Conservation (phyloP, 495 filamentous ascomycete genomes). For the Parathielavia hyrcaniae region DNA sequence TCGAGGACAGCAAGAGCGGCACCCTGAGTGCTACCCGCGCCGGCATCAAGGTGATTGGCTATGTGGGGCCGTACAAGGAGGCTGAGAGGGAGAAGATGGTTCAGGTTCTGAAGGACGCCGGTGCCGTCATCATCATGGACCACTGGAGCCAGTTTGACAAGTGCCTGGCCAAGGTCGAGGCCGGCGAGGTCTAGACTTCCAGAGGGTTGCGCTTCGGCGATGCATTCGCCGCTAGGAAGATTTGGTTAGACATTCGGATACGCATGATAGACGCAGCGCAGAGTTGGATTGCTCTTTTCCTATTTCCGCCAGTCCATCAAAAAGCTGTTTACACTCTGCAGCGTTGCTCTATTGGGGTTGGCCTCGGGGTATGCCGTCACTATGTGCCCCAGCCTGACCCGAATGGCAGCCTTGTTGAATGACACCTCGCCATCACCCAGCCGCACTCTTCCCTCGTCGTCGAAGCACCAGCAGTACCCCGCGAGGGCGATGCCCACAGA, state of each 20-base stretch:
- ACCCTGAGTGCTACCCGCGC: slow-evolving; percentile 74
- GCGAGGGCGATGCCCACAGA: slow-evolving; percentile 47
- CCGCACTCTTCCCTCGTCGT: slow-evolving; percentile 29
- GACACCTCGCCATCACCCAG: slow-evolving; percentile 22
- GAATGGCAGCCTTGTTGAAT: slow-evolving; percentile 70
- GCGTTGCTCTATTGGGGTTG: slow-evolving; percentile 71
- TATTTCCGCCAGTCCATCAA: slow-evolving; percentile 56
- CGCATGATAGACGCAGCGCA: slow-evolving; percentile 12
- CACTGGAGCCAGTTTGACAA: slow-evolving; percentile 78
- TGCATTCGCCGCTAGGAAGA: background rate
- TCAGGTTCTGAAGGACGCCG: slow-evolving; percentile 59
- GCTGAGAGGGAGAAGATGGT: slow-evolving; percentile 70
- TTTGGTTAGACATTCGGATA: background rate
- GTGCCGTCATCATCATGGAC: slow-evolving; percentile 71
- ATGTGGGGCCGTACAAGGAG: slow-evolving; percentile 74
- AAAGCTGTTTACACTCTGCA: slow-evolving; percentile 84
- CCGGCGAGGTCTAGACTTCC: slow-evolving; percentile 26
- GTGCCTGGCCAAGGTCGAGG: slow-evolving; percentile 61
- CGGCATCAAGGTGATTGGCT: slow-evolving; percentile 76
- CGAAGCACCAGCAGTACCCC: slow-evolving; percentile 40
- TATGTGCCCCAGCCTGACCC: slow-evolving; percentile 69
- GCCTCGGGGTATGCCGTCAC: slow-evolving; percentile 64
- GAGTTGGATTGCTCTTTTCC: background rate
- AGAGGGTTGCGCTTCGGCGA: background rate
- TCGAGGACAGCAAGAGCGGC: slow-evolving; percentile 89